Evolutionary conservation across 2,329 filamentous ascomycete species (phyloP).

Genomic region (Thermochaetoides dissita): DNA sequence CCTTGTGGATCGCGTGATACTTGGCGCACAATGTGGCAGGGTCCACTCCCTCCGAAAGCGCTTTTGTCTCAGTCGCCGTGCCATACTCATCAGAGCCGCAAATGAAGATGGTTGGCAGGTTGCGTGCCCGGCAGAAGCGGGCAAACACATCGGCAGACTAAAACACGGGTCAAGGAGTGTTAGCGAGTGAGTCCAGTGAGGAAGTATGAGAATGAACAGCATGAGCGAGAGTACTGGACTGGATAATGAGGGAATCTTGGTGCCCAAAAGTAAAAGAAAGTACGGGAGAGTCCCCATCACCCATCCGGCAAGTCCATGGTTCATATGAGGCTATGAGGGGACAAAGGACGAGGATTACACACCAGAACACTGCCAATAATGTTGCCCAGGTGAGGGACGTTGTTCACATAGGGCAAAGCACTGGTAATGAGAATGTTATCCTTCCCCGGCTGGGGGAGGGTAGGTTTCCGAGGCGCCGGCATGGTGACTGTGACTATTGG

Average conservation of each 20-base stretch:
- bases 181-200: neutral
- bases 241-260: too few species aligned
- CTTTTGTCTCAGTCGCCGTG: slow-evolving; percentile 91
- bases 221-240: too few species aligned
- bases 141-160: slow-evolving; percentile 71
- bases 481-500: slow-evolving; percentile 3
- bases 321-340: neutral
- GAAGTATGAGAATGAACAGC: too few species aligned
- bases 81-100: slow-evolving; percentile 91
- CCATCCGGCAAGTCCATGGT: too few species aligned
- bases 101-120: slow-evolving; percentile 66
- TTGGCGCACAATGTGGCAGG: slow-evolving; percentile 80
- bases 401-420: slow-evolving; percentile 74
- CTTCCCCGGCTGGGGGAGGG: slow-evolving; percentile 58
- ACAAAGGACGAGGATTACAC: neutral
- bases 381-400: slow-evolving; percentile 75
- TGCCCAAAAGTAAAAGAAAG: too few species aligned
- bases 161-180: neutral
- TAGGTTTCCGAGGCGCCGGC: slow-evolving; percentile 22
- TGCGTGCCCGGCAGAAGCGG: slow-evolving; percentile 66
- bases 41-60: slow-evolving; percentile 71
- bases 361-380: slow-evolving; percentile 69
- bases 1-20: slow-evolving; percentile 80
- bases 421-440: slow-evolving; percentile 83
- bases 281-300: too few species aligned